Percentiles rank a stretch among this genome's conserved stretches.
phyloP scores from a whole-genome alignment of 139 green algal genomes.

The Chlorella sp. region DNA sequence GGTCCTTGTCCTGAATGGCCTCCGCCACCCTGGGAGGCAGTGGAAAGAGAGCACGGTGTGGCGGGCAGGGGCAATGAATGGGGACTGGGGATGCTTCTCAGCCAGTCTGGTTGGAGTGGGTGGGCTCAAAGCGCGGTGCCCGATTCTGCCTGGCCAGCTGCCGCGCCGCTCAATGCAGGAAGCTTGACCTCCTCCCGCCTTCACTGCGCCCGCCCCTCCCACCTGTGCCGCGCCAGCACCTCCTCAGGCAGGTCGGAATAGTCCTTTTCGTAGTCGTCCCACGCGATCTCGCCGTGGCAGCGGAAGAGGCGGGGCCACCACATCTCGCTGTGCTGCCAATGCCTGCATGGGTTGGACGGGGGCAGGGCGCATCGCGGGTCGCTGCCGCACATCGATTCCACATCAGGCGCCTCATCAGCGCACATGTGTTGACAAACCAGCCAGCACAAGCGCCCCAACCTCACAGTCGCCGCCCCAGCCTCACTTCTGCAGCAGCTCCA shows the following conservation, averaged over 20 bases:
- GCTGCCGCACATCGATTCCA: too few species aligned
- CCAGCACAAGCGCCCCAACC: too few species aligned
- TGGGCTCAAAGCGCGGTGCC: too few species aligned
- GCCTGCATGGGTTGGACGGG: constrained; percentile 28
- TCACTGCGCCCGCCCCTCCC: too few species aligned
- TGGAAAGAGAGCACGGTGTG: background rate
- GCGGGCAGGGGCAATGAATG: background rate
- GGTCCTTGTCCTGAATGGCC: constrained; percentile 31
- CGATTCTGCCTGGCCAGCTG: too few species aligned
- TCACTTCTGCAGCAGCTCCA: constrained; percentile 70
- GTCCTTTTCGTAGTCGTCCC: constrained; percentile 88
- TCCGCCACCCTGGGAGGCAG: constrained; percentile 21
- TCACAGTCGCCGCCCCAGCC: too few species aligned
- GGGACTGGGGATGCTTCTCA: background rate
- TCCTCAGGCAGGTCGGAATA: constrained; percentile 80
- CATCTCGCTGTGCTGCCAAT: constrained; percentile 70
- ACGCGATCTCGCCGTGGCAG: constrained; percentile 66
- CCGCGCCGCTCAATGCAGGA: too few species aligned
- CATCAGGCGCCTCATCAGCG: too few species aligned
- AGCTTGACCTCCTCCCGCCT: too few species aligned
- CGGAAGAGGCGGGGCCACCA: constrained; percentile 81
- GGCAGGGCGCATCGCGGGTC: background rate
- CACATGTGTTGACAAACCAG: too few species aligned
- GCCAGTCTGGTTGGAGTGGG: too few species aligned
- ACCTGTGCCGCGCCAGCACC: constrained; percentile 57